Evolutionary conservation across 2,329 filamentous ascomycete species (phyloP), one percentile per base, ranked within the genome.

Genomic region (Penicillium rolfsii): DNA sequence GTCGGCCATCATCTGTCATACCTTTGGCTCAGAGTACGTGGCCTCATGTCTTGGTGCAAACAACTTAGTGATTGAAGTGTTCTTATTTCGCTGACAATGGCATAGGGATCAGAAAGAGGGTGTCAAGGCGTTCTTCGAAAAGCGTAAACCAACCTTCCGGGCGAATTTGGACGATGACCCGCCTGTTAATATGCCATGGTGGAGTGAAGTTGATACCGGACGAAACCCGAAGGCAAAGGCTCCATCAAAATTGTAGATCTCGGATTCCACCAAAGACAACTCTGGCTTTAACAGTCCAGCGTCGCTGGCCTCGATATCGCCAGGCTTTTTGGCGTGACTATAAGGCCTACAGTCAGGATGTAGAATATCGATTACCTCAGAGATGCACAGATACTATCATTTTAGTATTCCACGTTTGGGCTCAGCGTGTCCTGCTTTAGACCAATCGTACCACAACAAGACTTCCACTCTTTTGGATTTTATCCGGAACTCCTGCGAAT

Each of bases 51-150:
- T 11, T 12, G 6, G 35, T 26, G 49, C 30, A n/a, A 22, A 16
- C 24, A 5, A n/a, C 14, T 24, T 19, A 16, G 22, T 19, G 11
- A 16, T 16, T 19, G 3, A 16, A 9, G 2, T 19, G 8, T 8
- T 5, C 19, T 28, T 35, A 5, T 19, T n/a, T 40, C 26, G 22
- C 58, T 68, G 28, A 68, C 45, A 12, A 19, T 62, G 19, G n/a
- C 55, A 59, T 36, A 85, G 82, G 64, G 89, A 91, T 68, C 85
- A 88, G 55, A 82, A 82, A 38, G 89, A 91, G 72, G 89, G 89
- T 2, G 84, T 91, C 6, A 71, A 81, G 57, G 87, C 87, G n/a
- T 91, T 91, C 73, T 74, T 90, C 71, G 80, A 91, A 76, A 91
- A 91, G 80, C 80, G 89, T 53, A 80, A 82, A 59, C 85, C 87